A percentile compares a stretch with the other conserved stretches of the same genome.
Conservation (phyloP, 495 filamentous ascomycete species). For the Tuber umbilicatum region DNA sequence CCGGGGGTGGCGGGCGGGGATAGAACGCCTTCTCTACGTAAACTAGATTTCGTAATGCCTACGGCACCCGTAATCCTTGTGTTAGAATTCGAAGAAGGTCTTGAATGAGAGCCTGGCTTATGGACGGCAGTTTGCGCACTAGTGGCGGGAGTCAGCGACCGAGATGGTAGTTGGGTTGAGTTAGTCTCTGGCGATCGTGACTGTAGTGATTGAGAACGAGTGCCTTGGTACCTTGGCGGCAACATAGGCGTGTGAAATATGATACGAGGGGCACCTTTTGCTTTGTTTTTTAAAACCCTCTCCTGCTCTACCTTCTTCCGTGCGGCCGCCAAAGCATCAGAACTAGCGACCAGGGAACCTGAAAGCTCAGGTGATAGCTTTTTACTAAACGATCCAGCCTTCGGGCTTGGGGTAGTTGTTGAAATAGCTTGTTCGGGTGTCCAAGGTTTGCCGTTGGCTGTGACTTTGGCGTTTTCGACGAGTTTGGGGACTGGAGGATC, state of each 20-base stretch:
- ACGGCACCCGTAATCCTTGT: not conserved
- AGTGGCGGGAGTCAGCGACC: not conserved
- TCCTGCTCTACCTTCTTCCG: constrained; percentile 19
- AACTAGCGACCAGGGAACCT: not conserved
- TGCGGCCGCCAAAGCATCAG: constrained; percentile 22
- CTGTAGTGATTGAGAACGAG: not conserved
- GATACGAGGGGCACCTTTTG: not conserved
- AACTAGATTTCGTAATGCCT: not conserved
- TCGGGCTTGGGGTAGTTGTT: not conserved
- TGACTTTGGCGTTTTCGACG: not conserved
- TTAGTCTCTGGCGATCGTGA: not conserved
- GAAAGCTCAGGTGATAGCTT: not conserved
- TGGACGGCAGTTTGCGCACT: not conserved
- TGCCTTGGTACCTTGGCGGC: not conserved
- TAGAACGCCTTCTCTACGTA: not conserved
- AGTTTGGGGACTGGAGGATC: not conserved
- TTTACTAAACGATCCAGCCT: not conserved
- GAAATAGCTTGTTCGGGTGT: not conserved
- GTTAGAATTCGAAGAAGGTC: not conserved
- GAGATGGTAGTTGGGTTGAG: not conserved
- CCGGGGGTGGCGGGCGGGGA: not conserved
- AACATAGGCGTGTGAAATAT: not conserved
- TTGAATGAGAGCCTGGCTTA: not conserved
- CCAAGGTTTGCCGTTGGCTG: not conserved
- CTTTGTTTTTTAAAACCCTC: constrained; percentile 11